phyloP scores from a whole-genome alignment of 2,329 filamentous ascomycete genomes.

The Botrytis hyacinthi region DNA sequence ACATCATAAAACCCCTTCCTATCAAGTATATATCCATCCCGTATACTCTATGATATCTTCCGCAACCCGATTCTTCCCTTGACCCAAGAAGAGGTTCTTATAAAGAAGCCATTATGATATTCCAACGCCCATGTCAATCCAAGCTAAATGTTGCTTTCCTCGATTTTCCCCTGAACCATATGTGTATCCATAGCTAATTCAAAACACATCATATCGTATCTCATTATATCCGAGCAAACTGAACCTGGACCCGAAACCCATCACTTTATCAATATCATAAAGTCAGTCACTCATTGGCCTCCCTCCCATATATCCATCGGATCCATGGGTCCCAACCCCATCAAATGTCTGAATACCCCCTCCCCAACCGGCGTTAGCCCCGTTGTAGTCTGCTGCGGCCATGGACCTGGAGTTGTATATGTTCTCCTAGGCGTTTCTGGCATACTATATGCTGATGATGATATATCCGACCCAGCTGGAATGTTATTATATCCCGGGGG shows the following conservation, averaged over 20 bases:
- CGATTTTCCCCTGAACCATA: not conserved
- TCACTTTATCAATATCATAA: not conserved
- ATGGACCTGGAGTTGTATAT: not conserved
- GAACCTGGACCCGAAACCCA: not conserved
- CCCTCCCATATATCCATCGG: constrained; percentile 41
- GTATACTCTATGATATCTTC: not conserved
- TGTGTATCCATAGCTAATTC: not conserved
- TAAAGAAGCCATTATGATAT: not conserved
- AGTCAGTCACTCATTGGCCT: constrained; percentile 12
- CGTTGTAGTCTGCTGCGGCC: constrained; percentile 41
- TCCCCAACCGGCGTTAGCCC: constrained; percentile 57
- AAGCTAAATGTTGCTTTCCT: not conserved
- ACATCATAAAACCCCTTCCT: not conserved
- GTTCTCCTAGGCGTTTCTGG: constrained; percentile 34
- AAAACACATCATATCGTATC: not conserved
- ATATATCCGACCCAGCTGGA: constrained; percentile 26
- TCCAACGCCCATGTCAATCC: not conserved
- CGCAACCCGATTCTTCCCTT: not conserved
- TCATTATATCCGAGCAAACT: not conserved
- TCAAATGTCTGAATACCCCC: constrained; percentile 55
- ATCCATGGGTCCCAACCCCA: constrained; percentile 59
- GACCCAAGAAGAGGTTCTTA: not conserved
- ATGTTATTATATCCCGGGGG: constrained; percentile 30
- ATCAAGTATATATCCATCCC: not conserved
- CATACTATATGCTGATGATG: constrained; percentile 42